Evolutionary conservation across 2,329 filamentous ascomycete species (phyloP).

Genomic region (Bertia moriformis): DNA sequence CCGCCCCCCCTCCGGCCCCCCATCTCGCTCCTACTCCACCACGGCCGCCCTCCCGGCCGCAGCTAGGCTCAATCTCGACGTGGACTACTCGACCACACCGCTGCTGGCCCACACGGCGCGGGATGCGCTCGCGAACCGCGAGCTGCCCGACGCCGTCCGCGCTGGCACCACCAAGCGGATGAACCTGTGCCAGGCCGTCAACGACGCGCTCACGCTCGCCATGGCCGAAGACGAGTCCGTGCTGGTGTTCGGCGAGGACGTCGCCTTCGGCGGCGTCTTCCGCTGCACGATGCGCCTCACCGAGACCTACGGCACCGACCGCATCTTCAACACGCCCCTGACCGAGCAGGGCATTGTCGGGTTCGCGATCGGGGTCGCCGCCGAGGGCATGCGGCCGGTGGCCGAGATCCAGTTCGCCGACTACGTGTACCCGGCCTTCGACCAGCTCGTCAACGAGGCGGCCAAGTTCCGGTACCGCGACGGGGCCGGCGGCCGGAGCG

Average conservation of each 20-base stretch:
- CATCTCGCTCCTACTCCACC: no score
- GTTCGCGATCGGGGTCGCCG: constrained; percentile 79
- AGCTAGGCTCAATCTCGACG: constrained; percentile 64
- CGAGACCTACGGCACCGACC: constrained; percentile 70
- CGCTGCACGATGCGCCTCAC: constrained; percentile 83
- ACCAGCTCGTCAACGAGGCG: constrained; percentile 86
- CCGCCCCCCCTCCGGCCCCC: no score
- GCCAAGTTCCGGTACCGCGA: constrained; percentile 76
- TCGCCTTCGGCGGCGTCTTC: constrained; percentile 93
- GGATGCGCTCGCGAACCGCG: constrained; percentile 53
- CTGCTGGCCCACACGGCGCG: constrained; percentile 70
- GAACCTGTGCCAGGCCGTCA: constrained; percentile 90
- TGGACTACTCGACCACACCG: constrained; percentile 72
- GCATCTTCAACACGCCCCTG: constrained; percentile 92
- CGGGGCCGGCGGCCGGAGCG: constrained; percentile 38
- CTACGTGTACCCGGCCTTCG: constrained; percentile 84
- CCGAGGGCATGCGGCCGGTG: constrained; percentile 81
- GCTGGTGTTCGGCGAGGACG: constrained; percentile 87
- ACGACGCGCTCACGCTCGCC: constrained; percentile 72
- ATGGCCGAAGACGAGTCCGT: constrained; percentile 73
- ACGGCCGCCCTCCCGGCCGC: constrained; percentile 36
- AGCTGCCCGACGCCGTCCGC: constrained; percentile 55
- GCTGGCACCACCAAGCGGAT: constrained; percentile 67
- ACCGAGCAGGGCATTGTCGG: constrained; percentile 90
- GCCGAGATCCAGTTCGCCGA: constrained; percentile 95